A percentile compares a stretch with the other conserved stretches of the same genome.
phyloP scores from a whole-genome alignment of 2,329 filamentous ascomycete genomes.

The Clonostachys rhizophaga region DNA sequence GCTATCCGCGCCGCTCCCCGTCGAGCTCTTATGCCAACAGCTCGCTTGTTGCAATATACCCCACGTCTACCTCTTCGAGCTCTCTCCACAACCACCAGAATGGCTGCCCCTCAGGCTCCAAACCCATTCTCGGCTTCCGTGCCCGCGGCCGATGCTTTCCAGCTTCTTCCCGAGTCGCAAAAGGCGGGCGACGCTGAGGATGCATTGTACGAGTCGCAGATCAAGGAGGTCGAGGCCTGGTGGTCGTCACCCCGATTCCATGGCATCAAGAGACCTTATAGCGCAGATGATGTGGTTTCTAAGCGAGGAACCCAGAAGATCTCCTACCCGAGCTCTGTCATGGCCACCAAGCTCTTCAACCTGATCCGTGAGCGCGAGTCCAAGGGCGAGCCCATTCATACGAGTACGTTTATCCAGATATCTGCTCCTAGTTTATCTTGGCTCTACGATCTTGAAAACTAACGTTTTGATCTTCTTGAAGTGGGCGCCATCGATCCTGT shows the following conservation, averaged over 20 bases:
- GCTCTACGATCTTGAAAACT: not conserved
- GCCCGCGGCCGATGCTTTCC: conserved; percentile 69
- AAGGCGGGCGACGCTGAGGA: conserved; percentile 83
- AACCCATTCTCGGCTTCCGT: conserved; percentile 20
- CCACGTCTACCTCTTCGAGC: conserved; percentile 11
- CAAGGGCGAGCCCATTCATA: conserved; percentile 85
- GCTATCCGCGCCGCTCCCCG: conserved; percentile 17
- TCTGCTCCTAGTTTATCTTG: not conserved
- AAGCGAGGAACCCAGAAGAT: conserved; percentile 87
- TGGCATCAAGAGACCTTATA: conserved; percentile 89
- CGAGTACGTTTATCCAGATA: conserved; percentile 52
- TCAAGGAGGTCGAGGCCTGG: conserved; percentile 84
- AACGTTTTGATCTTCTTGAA: conserved; percentile 22
- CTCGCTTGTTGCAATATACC: not conserved
- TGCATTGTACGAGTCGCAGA: conserved; percentile 75
- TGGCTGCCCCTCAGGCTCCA: conserved; percentile 14
- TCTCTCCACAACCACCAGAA: conserved; percentile 20
- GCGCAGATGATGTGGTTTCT: conserved; percentile 84
- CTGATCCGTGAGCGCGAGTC: conserved; percentile 73
- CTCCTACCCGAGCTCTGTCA: conserved; percentile 85
- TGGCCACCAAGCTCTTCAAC: conserved; percentile 93
- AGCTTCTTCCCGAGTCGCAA: conserved; percentile 71
- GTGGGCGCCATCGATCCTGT: conserved; percentile 98
- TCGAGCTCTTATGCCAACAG: conserved; percentile 14
- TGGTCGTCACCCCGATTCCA: conserved; percentile 82